Conservation (phyloP, 116 monocot genomes). For the Iris pallida region DNA sequence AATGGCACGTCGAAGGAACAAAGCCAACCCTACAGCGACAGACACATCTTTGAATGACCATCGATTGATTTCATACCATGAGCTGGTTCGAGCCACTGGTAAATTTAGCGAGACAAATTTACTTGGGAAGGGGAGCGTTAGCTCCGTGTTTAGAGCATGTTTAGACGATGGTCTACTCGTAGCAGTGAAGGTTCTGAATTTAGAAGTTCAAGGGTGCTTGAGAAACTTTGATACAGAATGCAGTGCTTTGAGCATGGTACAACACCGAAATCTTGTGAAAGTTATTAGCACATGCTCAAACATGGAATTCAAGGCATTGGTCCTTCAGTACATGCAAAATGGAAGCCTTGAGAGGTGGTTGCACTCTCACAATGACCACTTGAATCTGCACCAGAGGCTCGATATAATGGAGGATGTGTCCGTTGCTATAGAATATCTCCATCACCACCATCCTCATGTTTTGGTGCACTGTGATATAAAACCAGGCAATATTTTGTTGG, state of each 20-base stretch:
- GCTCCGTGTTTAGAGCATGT: slow-evolving; percentile 16
- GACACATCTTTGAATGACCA: not conserved
- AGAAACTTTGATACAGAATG: slow-evolving; percentile 23
- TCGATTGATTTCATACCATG: slow-evolving; percentile 15
- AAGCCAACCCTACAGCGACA: too few relatives aligned
- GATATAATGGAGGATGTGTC: slow-evolving; percentile 19
- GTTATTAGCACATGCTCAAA: slow-evolving; percentile 23
- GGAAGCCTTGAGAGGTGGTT: slow-evolving; percentile 22
- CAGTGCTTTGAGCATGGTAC: slow-evolving; percentile 5
- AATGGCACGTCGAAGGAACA: not conserved
- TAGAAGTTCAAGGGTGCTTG: slow-evolving; percentile 6
- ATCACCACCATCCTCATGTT: slow-evolving; percentile 17
- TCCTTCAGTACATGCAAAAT: slow-evolving; percentile 20
- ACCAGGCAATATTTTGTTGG: slow-evolving; percentile 27
- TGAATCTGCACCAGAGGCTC: slow-evolving; percentile 20
- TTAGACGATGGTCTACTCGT: slow-evolving; percentile 10
- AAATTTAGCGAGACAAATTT: slow-evolving; percentile 23
- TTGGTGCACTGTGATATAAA: slow-evolving; percentile 27
- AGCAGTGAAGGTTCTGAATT: slow-evolving; percentile 18
- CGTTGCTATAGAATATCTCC: slow-evolving; percentile 21
- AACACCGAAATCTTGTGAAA: slow-evolving; percentile 26
- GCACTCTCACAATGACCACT: slow-evolving; percentile 1
- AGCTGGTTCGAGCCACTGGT: slow-evolving; percentile 20
- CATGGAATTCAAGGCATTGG: slow-evolving; percentile 22
- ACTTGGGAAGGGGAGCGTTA: slow-evolving; percentile 16